These are phyloP conservation scores for Quaeritorhiza haematococci DNA, from an alignment of 371 early-diverging fungal genomes.

Conservation along the genomic window DNA sequence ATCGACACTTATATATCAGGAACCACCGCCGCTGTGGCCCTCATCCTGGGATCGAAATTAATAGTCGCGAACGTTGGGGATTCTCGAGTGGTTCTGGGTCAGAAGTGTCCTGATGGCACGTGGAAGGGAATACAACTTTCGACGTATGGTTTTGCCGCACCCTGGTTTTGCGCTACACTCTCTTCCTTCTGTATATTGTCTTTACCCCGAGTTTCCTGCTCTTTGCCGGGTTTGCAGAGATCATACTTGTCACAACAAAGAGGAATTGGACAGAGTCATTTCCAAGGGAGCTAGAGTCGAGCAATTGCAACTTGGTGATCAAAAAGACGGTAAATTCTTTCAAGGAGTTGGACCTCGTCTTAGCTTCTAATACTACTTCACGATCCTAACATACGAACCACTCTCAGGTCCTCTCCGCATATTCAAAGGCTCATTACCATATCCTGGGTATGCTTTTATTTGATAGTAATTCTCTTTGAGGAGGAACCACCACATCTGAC, in stretches of 20 bases:
- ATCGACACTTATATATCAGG: constrained; percentile 48
- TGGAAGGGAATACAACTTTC: constrained; percentile 22
- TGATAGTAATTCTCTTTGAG: background rate
- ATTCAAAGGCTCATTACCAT: constrained; percentile 46
- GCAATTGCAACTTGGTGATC: constrained; percentile 25
- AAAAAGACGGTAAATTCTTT: constrained; percentile 15
- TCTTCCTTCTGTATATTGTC: no score
- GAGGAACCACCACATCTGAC: background rate
- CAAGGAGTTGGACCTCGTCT: background rate
- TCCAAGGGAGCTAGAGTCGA: constrained; percentile 40
- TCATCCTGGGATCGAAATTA: constrained; percentile 16
- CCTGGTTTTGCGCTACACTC: no score
- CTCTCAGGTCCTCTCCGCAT: constrained; percentile 39
- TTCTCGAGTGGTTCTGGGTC: constrained; percentile 31
- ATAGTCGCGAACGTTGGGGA: constrained; percentile 42
- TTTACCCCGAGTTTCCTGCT: background rate
- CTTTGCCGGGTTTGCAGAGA: constrained; percentile 19
- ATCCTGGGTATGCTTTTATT: constrained; percentile 36
- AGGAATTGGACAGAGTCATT: constrained; percentile 31
- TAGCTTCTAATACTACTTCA: background rate
- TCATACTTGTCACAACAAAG: constrained; percentile 33
- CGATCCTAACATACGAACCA: background rate
- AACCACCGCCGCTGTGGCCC: constrained; percentile 33
- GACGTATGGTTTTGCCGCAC: constrained; percentile 16
- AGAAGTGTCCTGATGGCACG: constrained; percentile 10